Evolutionary conservation across 306 rosid genomes (phyloP).

Genomic region (Gastrolobium villosum): DNA sequence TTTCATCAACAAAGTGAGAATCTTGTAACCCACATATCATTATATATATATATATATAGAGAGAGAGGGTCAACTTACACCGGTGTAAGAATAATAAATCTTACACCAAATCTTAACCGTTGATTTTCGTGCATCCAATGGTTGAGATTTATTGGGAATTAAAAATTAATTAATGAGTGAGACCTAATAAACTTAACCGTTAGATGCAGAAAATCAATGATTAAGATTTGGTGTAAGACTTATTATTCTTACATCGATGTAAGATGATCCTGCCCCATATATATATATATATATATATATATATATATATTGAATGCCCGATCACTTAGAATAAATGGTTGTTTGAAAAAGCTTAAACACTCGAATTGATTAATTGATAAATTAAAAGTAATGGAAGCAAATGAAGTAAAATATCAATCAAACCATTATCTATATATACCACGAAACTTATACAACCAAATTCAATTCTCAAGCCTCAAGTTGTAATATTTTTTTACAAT

Average conservation of each 20-base stretch:
- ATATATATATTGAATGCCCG: not conserved
- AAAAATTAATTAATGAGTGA: too few relatives aligned
- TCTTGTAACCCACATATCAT: not conserved
- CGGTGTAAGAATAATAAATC: too few relatives aligned
- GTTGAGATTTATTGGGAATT: too few relatives aligned
- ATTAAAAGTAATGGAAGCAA: not conserved
- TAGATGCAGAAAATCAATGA: too few relatives aligned
- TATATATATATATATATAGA: not conserved
- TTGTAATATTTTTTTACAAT: not conserved
- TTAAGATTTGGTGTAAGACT: too few relatives aligned
- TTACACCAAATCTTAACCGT: too few relatives aligned
- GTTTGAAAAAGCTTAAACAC: not conserved
- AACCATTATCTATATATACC: not conserved
- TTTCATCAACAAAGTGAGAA: constrained; percentile 15
- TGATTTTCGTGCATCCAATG: too few relatives aligned
- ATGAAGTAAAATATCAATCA: constrained; percentile 2
- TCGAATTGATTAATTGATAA: not conserved
- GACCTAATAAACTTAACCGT: too few relatives aligned
- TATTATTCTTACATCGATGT: too few relatives aligned
- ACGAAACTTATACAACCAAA: not conserved
- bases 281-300: too few relatives aligned
- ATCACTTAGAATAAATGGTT: constrained; percentile 5
- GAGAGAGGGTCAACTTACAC: too few relatives aligned
- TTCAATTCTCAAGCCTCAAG: not conserved
- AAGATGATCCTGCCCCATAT: too few relatives aligned